Conservation (phyloP, 495 filamentous ascomycete genomes). For the Aspergillus sclerotiicarbonarius region DNA sequence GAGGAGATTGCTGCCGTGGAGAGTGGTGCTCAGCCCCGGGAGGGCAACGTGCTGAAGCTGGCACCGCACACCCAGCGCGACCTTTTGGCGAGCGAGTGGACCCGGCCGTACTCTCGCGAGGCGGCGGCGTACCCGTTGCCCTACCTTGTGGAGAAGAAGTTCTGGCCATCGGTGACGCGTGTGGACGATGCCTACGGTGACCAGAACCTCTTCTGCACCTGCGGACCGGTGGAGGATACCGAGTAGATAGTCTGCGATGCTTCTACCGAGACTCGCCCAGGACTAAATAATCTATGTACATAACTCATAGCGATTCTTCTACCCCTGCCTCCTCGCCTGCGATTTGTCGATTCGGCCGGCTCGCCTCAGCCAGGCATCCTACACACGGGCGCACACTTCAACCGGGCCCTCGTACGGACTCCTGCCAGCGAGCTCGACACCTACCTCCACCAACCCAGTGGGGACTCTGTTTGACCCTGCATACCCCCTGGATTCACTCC, state of each 20-base stretch:
- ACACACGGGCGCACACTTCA: no score
- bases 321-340: no score
- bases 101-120: slow-evolving; percentile 75
- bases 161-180: slow-evolving; percentile 90
- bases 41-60: slow-evolving; percentile 91
- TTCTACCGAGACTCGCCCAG: no score
- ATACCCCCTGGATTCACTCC: no score
- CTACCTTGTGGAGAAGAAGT: slow-evolving; percentile 93
- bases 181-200: slow-evolving; percentile 92
- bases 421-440: no score
- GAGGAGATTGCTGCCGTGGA: slow-evolving; percentile 84
- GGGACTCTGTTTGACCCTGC: no score
- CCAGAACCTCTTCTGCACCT: slow-evolving; percentile 93
- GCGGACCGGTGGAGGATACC: slow-evolving; percentile 68
- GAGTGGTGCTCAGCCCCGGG: slow-evolving; percentile 69
- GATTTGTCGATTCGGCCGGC: no score
- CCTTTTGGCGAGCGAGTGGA: slow-evolving; percentile 67
- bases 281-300: no score
- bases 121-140: slow-evolving; percentile 84
- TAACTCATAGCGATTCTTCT: no score
- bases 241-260: slow-evolving; percentile 26
- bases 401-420: no score
- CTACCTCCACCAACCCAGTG: no score
- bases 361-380: no score
- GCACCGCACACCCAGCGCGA: slow-evolving; percentile 86